phyloP scores from a whole-genome alignment of 306 rosid genomes.

The Begonia fuchsioides region DNA sequence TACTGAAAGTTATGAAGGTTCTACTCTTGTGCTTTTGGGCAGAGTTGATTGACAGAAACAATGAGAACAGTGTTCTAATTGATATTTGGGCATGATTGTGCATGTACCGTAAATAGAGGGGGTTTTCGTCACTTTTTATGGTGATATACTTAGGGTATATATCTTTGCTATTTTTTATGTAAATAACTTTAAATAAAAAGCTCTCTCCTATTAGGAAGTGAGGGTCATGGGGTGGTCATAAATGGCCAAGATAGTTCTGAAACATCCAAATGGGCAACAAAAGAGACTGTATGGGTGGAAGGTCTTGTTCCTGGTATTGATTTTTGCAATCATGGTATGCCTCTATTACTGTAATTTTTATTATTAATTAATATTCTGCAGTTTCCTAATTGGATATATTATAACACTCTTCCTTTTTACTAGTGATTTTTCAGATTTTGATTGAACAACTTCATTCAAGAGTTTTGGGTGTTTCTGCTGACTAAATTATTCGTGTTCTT shows the following conservation, averaged over 20 bases:
- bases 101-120: too few species aligned
- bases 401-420: too few species aligned
- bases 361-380: background rate
- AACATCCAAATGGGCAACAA: conserved; percentile 19
- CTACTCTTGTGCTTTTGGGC: conserved; percentile 6
- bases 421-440: too few species aligned
- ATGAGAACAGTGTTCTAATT: conserved; percentile 23
- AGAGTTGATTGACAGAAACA: conserved; percentile 19
- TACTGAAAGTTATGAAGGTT: conserved; percentile 11
- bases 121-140: too few species aligned
- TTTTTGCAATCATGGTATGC: conserved; percentile 88
- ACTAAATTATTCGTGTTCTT: too few species aligned
- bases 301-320: conserved; percentile 98
- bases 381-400: too few species aligned
- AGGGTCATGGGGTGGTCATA: conserved; percentile 16
- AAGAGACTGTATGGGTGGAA: conserved; percentile 77
- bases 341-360: conserved; percentile 9
- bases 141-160: too few species aligned
- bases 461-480: too few species aligned
- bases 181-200: conserved; percentile 4
- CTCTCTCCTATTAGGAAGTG: conserved; percentile 27
- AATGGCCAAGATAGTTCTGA: conserved; percentile 27
- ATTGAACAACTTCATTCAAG: too few species aligned
- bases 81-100: background rate
- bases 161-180: background rate